These are phyloP conservation scores for Cyberlindnera xishuangbannaensis DNA, from an alignment of 805 yeast genomes.

Conservation along the genomic window DNA sequence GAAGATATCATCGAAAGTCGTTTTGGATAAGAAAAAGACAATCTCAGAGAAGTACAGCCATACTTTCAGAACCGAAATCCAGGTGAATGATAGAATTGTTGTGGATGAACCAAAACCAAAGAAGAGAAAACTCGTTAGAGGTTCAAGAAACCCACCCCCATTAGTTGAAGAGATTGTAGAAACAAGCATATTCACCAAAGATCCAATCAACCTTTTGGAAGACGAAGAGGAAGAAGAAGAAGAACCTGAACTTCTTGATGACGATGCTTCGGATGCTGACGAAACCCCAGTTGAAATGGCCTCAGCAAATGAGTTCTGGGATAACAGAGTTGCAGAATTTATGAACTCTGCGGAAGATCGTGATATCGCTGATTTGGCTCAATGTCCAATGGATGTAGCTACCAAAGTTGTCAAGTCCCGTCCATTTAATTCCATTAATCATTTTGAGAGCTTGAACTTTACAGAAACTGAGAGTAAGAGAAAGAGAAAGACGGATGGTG, in stretches of 20 bases:
- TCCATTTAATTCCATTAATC: constrained; percentile 59
- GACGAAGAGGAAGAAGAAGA: constrained; percentile 18
- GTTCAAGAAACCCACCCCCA: constrained; percentile 26
- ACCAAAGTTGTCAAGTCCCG: constrained; percentile 55
- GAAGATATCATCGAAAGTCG: constrained; percentile 31
- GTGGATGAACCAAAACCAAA: constrained; percentile 22
- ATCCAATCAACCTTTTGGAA: constrained; percentile 17
- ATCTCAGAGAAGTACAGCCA: constrained; percentile 32
- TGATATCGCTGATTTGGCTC: constrained; percentile 78
- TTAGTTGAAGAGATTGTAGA: constrained; percentile 11
- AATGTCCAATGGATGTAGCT: constrained; percentile 63
- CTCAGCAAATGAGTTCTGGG: constrained; percentile 38
- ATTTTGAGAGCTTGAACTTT: constrained; percentile 54
- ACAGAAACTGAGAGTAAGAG: constrained; percentile 31
- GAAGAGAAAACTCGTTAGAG: constrained; percentile 36
- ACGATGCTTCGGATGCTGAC: constrained; percentile 44
- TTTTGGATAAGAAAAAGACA: constrained; percentile 31
- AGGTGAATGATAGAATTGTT: too few relatives aligned
- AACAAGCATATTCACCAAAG: too few relatives aligned
- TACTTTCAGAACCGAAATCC: constrained; percentile 16
- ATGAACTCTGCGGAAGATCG: constrained; percentile 69
- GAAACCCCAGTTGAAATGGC: constrained; percentile 25
- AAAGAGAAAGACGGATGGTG: constrained; percentile 56
- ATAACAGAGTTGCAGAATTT: constrained; percentile 64
- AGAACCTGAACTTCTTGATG: constrained; percentile 32